phyloP scores from a whole-genome alignment of 2,329 filamentous ascomycete species.

The Plenodomus tracheiphilus region DNA sequence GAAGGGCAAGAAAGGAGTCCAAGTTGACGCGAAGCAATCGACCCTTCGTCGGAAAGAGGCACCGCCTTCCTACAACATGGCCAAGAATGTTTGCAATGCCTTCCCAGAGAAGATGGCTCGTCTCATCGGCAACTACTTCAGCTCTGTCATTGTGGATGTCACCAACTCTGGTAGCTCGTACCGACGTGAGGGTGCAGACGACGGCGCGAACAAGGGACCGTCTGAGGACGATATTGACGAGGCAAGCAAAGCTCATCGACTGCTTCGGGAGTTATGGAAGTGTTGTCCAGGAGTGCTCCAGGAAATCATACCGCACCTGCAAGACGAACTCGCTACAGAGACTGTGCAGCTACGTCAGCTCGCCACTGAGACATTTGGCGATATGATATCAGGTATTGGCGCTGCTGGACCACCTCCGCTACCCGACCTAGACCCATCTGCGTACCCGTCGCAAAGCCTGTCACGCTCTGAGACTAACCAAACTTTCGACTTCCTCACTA shows the following conservation, averaged over 20 bases:
- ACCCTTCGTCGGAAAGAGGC: conserved; percentile 85
- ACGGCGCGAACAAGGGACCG: conserved; percentile 60
- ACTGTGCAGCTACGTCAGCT: conserved; percentile 83
- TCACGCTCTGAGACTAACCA: conserved; percentile 33
- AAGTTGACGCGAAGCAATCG: conserved; percentile 73
- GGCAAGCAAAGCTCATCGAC: conserved; percentile 82
- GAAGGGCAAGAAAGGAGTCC: conserved; percentile 58
- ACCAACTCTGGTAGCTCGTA: conserved; percentile 39
- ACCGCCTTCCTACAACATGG: conserved; percentile 93
- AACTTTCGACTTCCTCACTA: conserved; percentile 68
- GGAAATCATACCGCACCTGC: conserved; percentile 91
- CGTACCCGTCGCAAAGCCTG: conserved; percentile 77
- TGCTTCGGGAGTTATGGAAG: conserved; percentile 92
- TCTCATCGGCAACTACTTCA: conserved; percentile 94
- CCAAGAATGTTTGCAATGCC: conserved; percentile 87
- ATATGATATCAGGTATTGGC: conserved; percentile 92
- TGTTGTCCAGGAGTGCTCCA: conserved; percentile 85
- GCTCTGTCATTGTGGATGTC: conserved; percentile 93
- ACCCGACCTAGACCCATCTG: conserved; percentile 74
- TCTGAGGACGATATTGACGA: conserved; percentile 86
- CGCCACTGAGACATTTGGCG: conserved; percentile 91
- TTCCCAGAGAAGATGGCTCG: conserved; percentile 93
- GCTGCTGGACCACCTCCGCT: conserved; percentile 81
- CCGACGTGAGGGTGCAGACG: conserved; percentile 47
- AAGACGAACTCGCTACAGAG: conserved; percentile 88